phyloP scores from a whole-genome alignment of 805 yeast species.

The Huiozyma naganishii region DNA sequence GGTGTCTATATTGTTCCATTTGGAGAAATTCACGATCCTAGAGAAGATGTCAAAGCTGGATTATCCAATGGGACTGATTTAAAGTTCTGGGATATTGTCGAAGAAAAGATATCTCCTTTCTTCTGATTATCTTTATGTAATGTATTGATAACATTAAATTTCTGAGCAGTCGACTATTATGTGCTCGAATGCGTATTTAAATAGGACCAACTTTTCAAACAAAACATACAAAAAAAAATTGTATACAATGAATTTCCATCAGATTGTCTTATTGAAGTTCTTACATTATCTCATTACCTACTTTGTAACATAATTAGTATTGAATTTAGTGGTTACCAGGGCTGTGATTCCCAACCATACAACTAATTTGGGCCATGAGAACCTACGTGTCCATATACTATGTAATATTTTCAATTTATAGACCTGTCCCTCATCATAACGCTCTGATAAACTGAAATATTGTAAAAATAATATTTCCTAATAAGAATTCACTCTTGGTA shows the following conservation, averaged over 20 bases:
- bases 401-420: too few species aligned
- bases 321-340: too few species aligned
- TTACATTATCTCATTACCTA: background rate
- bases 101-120: slow-evolving; percentile 6
- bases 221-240: background rate
- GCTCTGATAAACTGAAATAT: too few species aligned
- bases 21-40: slow-evolving; percentile 24
- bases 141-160: background rate
- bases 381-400: too few species aligned
- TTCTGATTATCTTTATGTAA: background rate
- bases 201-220: background rate
- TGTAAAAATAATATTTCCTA: too few species aligned
- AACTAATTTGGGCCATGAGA: too few species aligned
- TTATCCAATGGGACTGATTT: slow-evolving; percentile 20
- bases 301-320: too few species aligned
- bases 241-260: background rate
- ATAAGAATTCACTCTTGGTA: too few species aligned
- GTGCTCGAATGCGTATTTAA: too few species aligned
- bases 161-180: too few species aligned
- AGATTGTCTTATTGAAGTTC: background rate
- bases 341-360: too few species aligned
- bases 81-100: slow-evolving; percentile 21
- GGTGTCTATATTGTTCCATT: slow-evolving; percentile 31
- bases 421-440: too few species aligned
- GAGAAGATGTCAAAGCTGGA: slow-evolving; percentile 21